Evolutionary conservation across 768 basidiomycete genomes (phyloP).

Genomic region (Mycena olivaceomarginata): DNA sequence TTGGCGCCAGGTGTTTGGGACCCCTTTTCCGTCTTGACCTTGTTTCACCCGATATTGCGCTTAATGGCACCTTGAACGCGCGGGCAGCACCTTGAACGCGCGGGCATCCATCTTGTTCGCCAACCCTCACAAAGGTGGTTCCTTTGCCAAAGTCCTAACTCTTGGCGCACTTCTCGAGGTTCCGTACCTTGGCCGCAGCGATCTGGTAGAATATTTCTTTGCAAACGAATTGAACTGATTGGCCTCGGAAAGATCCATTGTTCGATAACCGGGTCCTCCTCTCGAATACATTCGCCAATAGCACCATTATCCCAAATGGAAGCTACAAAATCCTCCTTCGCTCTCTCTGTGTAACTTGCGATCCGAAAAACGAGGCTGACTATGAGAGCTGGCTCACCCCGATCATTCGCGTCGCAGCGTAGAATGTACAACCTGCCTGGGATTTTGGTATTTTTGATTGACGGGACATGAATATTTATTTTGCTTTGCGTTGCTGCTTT

Average conservation of each 20-base stretch:
- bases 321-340: constrained; percentile 60
- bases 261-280: constrained; percentile 51
- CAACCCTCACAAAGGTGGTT: constrained; percentile 53
- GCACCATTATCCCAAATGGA: constrained; percentile 65
- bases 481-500: too few relatives aligned
- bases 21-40: constrained; percentile 68
- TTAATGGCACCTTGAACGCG: constrained; percentile 62
- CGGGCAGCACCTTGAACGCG: constrained; percentile 60
- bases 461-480: too few relatives aligned
- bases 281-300: constrained; percentile 64
- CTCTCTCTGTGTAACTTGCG: constrained; percentile 66
- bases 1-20: constrained; percentile 69
- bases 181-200: constrained; percentile 36
- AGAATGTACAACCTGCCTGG: not conserved
- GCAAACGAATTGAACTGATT: not conserved
- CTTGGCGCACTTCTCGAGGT: constrained; percentile 33
- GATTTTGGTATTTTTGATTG: too few relatives aligned
- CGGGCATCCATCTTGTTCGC: constrained; percentile 61
- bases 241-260: constrained; percentile 40
- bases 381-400: constrained; percentile 70
- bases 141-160: constrained; percentile 56
- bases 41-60: constrained; percentile 62
- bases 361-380: constrained; percentile 62
- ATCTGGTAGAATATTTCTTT: constrained; percentile 18
- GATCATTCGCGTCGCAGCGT: constrained; percentile 50